These are phyloP conservation scores for Fusarium kyushuense DNA, from an alignment of 2,329 filamentous ascomycete genomes.

Conservation along the genomic window DNA sequence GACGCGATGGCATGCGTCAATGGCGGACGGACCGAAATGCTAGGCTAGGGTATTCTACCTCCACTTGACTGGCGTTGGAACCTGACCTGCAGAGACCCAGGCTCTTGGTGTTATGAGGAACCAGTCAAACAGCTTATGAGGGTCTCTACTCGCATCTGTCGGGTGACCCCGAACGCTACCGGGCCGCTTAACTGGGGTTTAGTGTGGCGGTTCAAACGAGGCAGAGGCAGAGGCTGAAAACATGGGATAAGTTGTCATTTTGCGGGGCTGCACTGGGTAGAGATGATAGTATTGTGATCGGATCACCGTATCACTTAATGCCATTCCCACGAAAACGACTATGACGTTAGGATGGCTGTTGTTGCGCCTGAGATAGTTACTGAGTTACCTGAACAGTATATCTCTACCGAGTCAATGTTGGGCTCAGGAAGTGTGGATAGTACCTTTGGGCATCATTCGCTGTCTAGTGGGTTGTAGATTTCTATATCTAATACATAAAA, in stretches of 20 bases:
- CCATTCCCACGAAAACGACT: background rate
- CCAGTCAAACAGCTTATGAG: slow-evolving; percentile 37
- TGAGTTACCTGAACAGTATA: background rate
- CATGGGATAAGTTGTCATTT: slow-evolving; percentile 15
- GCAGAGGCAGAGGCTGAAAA: slow-evolving; percentile 40
- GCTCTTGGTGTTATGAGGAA: slow-evolving; percentile 22
- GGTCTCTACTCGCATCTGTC: slow-evolving; percentile 16
- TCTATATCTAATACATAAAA: background rate
- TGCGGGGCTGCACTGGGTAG: slow-evolving; percentile 23
- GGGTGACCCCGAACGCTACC: slow-evolving; percentile 44
- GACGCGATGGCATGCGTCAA: slow-evolving; percentile 22
- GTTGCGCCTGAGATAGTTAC: background rate
- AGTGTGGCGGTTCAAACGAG: slow-evolving; percentile 21
- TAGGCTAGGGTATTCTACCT: background rate
- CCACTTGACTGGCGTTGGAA: slow-evolving; percentile 30
- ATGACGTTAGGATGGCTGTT: background rate
- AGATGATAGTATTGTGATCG: slow-evolving; percentile 4
- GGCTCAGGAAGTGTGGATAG: background rate
- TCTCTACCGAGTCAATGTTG: background rate
- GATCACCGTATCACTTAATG: slow-evolving; percentile 12
- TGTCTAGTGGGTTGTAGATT: background rate
- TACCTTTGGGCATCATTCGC: background rate
- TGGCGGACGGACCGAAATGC: slow-evolving; percentile 31
- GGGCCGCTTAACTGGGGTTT: slow-evolving; percentile 39
- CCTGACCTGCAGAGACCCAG: slow-evolving; percentile 41